Conservation (phyloP, 495 filamentous ascomycete species). For the Cladorrhinum samala region DNA sequence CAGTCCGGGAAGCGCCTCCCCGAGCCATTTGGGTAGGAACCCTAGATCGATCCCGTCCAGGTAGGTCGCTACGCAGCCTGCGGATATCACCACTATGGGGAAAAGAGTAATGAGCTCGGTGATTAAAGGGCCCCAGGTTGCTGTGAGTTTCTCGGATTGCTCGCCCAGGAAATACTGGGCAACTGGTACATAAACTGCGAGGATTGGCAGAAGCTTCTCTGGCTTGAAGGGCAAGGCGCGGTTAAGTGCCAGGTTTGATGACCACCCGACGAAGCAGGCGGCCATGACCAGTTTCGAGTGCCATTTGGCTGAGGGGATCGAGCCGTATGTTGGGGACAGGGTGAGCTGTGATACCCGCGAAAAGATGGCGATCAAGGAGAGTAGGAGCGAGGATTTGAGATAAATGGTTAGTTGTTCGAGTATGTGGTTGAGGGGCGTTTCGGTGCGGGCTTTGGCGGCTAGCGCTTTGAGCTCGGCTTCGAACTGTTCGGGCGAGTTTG, state of each 20-base stretch:
- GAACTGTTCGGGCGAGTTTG: constrained; percentile 42
- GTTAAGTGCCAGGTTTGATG: constrained; percentile 46
- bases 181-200: constrained; percentile 68
- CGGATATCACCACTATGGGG: constrained; percentile 63
- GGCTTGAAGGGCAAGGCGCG: constrained; percentile 36
- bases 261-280: constrained; percentile 58
- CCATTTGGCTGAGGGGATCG: constrained; percentile 64
- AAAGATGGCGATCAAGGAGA: constrained; percentile 64
- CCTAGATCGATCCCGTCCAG: constrained; percentile 56
- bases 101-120: constrained; percentile 67
- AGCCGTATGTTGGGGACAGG: constrained; percentile 81
- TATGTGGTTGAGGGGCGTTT: constrained; percentile 33
- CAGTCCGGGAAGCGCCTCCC: constrained; percentile 54
- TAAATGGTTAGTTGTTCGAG: constrained; percentile 36
- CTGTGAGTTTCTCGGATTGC: constrained; percentile 58
- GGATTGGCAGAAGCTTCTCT: constrained; percentile 72
- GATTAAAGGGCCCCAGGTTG: constrained; percentile 62
- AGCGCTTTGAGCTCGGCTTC: constrained; percentile 45
- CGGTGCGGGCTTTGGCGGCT: constrained; percentile 44
- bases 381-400: constrained; percentile 36
- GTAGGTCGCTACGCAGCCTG: constrained; percentile 56
- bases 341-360: constrained; percentile 69
- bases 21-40: constrained; percentile 46
- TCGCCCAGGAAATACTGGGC: constrained; percentile 63
- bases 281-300: constrained; percentile 60